Base-by-base conservation (phyloP, 2,329 filamentous ascomycete species). In the Neoscytalidium dimidiatum region DNA sequence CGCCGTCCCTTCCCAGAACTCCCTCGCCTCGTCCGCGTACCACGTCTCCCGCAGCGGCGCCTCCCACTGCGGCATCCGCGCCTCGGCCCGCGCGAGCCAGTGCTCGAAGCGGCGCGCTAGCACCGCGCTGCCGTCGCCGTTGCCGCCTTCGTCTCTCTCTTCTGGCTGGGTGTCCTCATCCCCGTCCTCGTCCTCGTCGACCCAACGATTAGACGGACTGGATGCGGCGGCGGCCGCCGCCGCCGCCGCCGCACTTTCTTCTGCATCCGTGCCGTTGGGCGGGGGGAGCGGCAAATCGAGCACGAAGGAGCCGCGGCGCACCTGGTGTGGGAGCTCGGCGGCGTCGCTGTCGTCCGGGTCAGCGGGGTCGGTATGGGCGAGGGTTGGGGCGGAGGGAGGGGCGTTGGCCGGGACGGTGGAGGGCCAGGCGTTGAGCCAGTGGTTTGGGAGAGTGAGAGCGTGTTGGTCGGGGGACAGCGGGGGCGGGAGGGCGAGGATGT, bases 371-470 rank as follows among this genome's bases (percentile, higher is more conserved):
- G 8, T 17, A 38, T 13, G n/a, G 19, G 35, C 13, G 13, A 19
- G 19, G 8, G 49, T 33, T 13, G 49, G 9, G 29, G 49, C n/a
- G 19, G 51, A 21, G 9, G 51, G 21, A 21, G 48, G 7, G 4
- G 48, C 26, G 14, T 28, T 21, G 11, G 23, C 13, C 28, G 49
- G 29, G 28, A 35, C 17, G 28, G 28, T 35, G 29, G 13, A 14
- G 9, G 58, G 44, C 44, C 46, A 51, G 21, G 44, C 43, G 44
- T 62, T 51, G 44, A 62, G 44, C 58, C 58, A 62, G 46, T 21
- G 21, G 19, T 7, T 19, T 2, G 58, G 58, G 19, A 62, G 31
- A 21, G 21, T 31, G 21, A 62, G 58, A 21, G 23, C 21, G 21
- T 41, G 58, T n/a, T 14, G 11, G n/a, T 9, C 9, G 3, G 56